These are phyloP conservation scores for Pythium vanterpoolii DNA, from an alignment of 352 stramenopile species.

Conservation along the genomic window DNA sequence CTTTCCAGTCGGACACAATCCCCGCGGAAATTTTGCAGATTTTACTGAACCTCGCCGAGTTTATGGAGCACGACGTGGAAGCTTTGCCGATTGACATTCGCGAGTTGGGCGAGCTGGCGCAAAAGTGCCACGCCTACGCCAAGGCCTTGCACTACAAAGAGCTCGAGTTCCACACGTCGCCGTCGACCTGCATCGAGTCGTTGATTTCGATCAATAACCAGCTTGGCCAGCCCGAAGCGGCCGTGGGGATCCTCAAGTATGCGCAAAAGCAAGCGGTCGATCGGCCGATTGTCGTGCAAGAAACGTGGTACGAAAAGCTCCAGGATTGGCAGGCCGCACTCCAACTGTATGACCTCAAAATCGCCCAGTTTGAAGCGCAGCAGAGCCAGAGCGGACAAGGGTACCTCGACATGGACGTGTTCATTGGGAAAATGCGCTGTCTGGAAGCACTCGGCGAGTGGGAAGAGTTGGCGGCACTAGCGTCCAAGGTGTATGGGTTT, in stretches of 20 bases:
- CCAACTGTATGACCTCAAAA: constrained; percentile 95
- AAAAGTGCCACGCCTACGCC: constrained; percentile 98
- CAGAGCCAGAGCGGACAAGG: neutral
- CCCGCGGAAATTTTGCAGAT: constrained; percentile 98
- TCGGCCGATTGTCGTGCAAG: constrained; percentile 88
- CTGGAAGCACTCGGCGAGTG: constrained; percentile 97
- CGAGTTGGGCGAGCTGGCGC: constrained; percentile 94
- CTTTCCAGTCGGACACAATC: constrained; percentile 90
- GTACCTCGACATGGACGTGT: constrained; percentile 86
- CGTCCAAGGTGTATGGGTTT: constrained; percentile 20
- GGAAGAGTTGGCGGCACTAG: constrained; percentile 49
- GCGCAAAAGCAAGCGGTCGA: constrained; percentile 72
- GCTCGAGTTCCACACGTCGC: constrained; percentile 94
- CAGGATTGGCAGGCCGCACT: constrained; percentile 96
- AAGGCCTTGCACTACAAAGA: constrained; percentile 99
- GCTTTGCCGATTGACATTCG: constrained; percentile 97
- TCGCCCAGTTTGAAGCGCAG: constrained; percentile 21
- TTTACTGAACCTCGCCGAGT: constrained; percentile 98
- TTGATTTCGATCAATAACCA: constrained; percentile 99
- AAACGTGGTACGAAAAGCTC: constrained; percentile 98
- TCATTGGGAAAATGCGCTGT: constrained; percentile 98
- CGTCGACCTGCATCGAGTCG: constrained; percentile 93
- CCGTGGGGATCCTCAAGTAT: constrained; percentile 97
- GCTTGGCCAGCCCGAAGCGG: constrained; percentile 92
- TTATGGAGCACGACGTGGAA: constrained; percentile 99